phyloP scores from a whole-genome alignment of 2,329 filamentous ascomycete genomes.

The Scedosporium dehoogii region DNA sequence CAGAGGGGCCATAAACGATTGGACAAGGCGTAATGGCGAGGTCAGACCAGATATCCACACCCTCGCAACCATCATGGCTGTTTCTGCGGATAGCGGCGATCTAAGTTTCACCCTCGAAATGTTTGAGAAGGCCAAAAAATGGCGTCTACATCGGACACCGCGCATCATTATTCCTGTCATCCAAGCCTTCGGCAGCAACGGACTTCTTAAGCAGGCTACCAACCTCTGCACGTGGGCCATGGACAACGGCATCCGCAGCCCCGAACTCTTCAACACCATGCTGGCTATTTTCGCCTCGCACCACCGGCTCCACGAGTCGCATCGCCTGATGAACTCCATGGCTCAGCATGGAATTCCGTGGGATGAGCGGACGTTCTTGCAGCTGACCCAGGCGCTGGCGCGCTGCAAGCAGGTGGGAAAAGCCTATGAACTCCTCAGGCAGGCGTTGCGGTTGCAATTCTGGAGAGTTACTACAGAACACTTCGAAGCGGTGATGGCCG shows the following conservation, averaged over 20 bases:
- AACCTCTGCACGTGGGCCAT: constrained; percentile 39
- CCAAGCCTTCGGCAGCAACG: constrained; percentile 48
- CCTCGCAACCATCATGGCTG: constrained; percentile 63
- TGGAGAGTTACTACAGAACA: constrained; percentile 34
- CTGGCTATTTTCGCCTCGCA: constrained; percentile 58
- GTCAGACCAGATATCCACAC: constrained; percentile 51
- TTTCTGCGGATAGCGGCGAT: constrained; percentile 64
- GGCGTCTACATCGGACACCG: constrained; percentile 37
- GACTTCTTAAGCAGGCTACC: constrained; percentile 24
- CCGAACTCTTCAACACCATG: constrained; percentile 69
- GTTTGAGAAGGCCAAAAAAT: constrained; percentile 50
- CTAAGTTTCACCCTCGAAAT: constrained; percentile 57
- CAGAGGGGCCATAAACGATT: constrained; percentile 52
- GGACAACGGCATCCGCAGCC: constrained; percentile 37
- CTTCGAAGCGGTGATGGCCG: constrained; percentile 24
- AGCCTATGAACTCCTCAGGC: constrained; percentile 37
- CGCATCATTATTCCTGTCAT: constrained; percentile 57
- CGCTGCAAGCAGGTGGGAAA: constrained; percentile 38
- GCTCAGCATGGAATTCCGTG: constrained; percentile 33
- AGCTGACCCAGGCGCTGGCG: constrained; percentile 38
- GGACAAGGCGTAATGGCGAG: constrained; percentile 45
- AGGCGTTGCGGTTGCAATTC: constrained; percentile 35
- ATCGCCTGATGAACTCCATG: constrained; percentile 40
- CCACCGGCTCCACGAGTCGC: constrained; percentile 40
- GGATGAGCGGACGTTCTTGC: constrained; percentile 38